Base-by-base conservation (phyloP, 306 rosid species). In the Dalbergia oliveri region DNA sequence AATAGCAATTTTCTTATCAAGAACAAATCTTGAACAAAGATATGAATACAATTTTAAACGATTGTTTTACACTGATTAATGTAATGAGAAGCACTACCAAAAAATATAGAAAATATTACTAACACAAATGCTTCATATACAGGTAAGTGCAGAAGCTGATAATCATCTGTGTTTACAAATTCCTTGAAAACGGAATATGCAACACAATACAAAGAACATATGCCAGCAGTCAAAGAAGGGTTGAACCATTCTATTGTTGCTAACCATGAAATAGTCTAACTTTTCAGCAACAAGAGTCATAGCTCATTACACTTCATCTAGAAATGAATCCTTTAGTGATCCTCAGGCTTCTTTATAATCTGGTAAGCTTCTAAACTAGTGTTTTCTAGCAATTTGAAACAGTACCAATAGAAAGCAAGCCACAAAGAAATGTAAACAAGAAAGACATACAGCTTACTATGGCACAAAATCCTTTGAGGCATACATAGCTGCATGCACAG, bases 1-100 rank as follows among this genome's bases (percentile, higher is more conserved):
- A 87, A 95, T 87, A 68, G 98, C 99, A 59, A 95, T 93, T 90
- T 93, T 95, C 93, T 93, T 95, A 96, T 91, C 99, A 75, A 95
- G 97, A 87, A 93, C 93, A 73, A 95, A 95, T 61, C 99, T n/a
- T 95, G 87, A 79, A 64, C 59, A 86, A 77, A 41, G 39, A 51
- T 26, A 73, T 44, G 8, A 81, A 72, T 53, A 61, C 51, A 84
- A 37, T 35, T 77, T 15, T 79, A 63, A 67, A 37, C 66, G 21
- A 57, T 26, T 26, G 5, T 23, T 61, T 57, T 34, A 66, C 26
- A 11, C 51, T 44, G 61, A 31, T 19, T 5, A 63, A 26, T 26
- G 31, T 26, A 26, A 26, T 26, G 31, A 26, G 31, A 26, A 26
- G 31, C 31, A 26, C 31, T 1, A 26, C 31, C 1, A 26, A 26